Evolutionary conservation across 352 stramenopile species (phyloP), one percentile per base, ranked within the genome.

Genomic region (Phytophthora ohioensis): DNA sequence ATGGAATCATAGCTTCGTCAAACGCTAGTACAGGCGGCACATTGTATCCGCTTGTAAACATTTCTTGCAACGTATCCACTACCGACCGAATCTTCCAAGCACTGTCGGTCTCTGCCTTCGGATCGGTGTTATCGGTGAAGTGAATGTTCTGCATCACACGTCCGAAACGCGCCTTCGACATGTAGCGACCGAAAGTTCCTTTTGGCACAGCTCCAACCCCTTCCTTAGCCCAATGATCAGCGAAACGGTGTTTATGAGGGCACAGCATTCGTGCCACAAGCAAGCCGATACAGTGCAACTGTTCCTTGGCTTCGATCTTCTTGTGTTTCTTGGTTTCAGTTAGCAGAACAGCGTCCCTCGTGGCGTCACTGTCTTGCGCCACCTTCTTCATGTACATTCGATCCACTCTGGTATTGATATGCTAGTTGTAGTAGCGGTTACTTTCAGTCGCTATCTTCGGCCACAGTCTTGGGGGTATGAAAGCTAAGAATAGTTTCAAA

Each of bases 381-480:
- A 21, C 21, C 21, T 1, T 21, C 21, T 21, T 21, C 21, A 0
- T 0, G 21, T 21, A 21, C 45, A 68, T 68, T 2, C 51, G 35
- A 9, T 54, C 43, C 9, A 68, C 65, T 1, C 30, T n/a, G 3
- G 53, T 31, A 5, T 61, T 63, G 5, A 68, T 21, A 13, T 68
- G 35, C 52, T 64, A 42, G 4, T 58, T 32, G 49, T 64, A 73
- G 56, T 73, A 73, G 4, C 57, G 34, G 15, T 63, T 72, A 27
- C 57, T 67, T n/a, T 72, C 65, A 1, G 12, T 43, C 3, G 65
- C 57, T 10, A 67, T 57, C 3, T 41, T 42, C 0, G 30, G 11
- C 57, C 57, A 68, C 6, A 68, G 36, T 8, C 42, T 31, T 1
- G 21, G 61, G 0, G 64, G 64, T 36, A 61, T 56, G 21, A 67